Conservation (phyloP, 1,139 yeast genomes). For the Pichia sp. region DNA sequence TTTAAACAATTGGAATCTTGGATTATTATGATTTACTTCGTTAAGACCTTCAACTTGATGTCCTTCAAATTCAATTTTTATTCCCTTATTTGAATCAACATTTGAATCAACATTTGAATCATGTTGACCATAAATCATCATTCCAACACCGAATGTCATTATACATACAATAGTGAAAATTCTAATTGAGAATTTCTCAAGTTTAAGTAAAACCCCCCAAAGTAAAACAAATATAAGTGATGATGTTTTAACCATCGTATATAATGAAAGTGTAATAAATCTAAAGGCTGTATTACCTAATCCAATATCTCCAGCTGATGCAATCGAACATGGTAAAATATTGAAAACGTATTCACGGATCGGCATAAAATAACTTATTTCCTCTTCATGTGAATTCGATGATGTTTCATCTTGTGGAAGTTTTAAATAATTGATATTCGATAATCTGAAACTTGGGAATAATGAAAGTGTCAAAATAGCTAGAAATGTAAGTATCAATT, state of each 20-base stretch:
- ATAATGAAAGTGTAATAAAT: slow-evolving; percentile 71
- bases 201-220: slow-evolving; percentile 72
- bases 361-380: slow-evolving; percentile 14
- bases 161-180: slow-evolving; percentile 60
- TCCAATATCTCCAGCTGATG: slow-evolving; percentile 92
- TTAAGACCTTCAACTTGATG: background rate
- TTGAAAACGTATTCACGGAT: slow-evolving; percentile 38
- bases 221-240: slow-evolving; percentile 80
- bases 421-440: slow-evolving; percentile 23
- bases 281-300: slow-evolving; percentile 78
- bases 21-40: background rate
- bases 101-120: slow-evolving; percentile 10
- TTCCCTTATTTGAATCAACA: background rate
- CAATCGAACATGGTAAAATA: slow-evolving; percentile 78
- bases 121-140: slow-evolving; percentile 61
- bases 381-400: background rate
- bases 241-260: slow-evolving; percentile 89
- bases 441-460: slow-evolving; percentile 41
- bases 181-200: slow-evolving; percentile 65
- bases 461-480: slow-evolving; percentile 39
- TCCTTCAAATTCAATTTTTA: background rate
- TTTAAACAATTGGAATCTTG: slow-evolving; percentile 1
- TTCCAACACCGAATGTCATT: slow-evolving; percentile 75
- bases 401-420: background rate
- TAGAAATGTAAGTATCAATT: slow-evolving; percentile 53